A percentile compares a stretch with the other conserved stretches of the same genome.
Conservation (phyloP, 1,284 basidiomycete species). For the Ustilago tritici region DNA sequence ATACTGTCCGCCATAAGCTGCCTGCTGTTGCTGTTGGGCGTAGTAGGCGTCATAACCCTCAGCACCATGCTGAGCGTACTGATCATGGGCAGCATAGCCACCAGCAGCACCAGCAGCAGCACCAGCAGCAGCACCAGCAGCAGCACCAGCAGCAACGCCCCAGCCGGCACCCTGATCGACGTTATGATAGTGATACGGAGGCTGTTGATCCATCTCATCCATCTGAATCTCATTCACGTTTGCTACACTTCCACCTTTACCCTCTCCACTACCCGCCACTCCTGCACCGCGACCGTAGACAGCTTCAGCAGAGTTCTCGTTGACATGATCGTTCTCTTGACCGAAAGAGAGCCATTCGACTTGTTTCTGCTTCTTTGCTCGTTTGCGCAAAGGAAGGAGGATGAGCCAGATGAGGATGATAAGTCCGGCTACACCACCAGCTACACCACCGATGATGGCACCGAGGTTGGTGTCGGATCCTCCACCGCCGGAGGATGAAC, state of each 20-base stretch:
- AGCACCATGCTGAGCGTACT: constrained; percentile 35
- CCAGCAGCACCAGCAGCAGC: constrained; percentile 5
- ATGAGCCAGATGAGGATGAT: constrained; percentile 56
- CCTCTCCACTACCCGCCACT: constrained; percentile 44
- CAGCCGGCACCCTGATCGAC: constrained; percentile 35
- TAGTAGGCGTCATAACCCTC: constrained; percentile 51
- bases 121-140: constrained; percentile 21
- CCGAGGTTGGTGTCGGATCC: constrained; percentile 50
- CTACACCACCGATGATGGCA: constrained; percentile 59
- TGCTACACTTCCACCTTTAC: constrained; percentile 46
- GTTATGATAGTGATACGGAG: constrained; percentile 49
- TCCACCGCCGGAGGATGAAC: constrained; percentile 11
- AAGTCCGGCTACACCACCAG: constrained; percentile 54
- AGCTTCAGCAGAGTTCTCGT: constrained; percentile 50
- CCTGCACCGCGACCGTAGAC: constrained; percentile 50
- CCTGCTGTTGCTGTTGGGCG: constrained; percentile 30
- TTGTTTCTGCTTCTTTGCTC: constrained; percentile 53
- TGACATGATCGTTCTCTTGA: constrained; percentile 59
- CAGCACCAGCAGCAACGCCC: constrained; percentile 33
- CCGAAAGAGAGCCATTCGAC: constrained; percentile 60
- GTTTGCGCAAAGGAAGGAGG: constrained; percentile 50
- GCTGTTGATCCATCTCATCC: constrained; percentile 49
- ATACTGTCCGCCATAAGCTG: constrained; percentile 24
- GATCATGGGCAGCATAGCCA: constrained; percentile 26
- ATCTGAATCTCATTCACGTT: constrained; percentile 55